Evolutionary conservation across 2,329 filamentous ascomycete genomes (phyloP).

Genomic region (Aspergillus clavatus): DNA sequence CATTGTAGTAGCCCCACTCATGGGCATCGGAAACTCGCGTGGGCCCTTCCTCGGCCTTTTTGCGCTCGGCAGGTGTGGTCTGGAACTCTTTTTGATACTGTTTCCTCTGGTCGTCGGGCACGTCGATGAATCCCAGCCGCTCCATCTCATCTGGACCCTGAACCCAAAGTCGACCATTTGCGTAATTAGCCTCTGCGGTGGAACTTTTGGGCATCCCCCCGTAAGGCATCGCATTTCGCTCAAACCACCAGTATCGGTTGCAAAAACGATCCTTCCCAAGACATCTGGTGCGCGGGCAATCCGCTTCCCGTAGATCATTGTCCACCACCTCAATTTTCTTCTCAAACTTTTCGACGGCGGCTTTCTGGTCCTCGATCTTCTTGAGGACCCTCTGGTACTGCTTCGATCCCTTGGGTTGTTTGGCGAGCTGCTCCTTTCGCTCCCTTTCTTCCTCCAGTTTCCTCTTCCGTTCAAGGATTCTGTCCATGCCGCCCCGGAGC

Average conservation of each 20-base stretch:
- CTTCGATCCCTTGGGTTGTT: constrained; percentile 73
- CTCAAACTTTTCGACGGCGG: constrained; percentile 73
- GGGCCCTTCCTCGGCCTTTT: constrained; percentile 75
- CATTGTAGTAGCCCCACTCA: constrained; percentile 90
- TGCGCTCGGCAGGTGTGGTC: constrained; percentile 80
- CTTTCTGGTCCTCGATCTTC: constrained; percentile 83
- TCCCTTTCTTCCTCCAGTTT: constrained; percentile 68
- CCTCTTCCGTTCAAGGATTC: constrained; percentile 70
- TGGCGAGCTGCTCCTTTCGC: constrained; percentile 61
- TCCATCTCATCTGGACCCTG: constrained; percentile 91
- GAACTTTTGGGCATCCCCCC: constrained; percentile 82
- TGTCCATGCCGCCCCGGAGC: constrained; percentile 60
- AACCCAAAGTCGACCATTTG: constrained; percentile 93
- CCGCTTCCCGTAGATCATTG: constrained; percentile 87
- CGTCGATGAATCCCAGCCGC: constrained; percentile 77
- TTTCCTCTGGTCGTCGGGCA: constrained; percentile 63
- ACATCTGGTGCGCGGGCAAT: constrained; percentile 83
- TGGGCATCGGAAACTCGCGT: constrained; percentile 70
- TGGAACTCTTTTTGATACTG: constrained; percentile 73
- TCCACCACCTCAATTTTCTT: constrained; percentile 80
- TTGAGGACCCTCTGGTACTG: constrained; percentile 83
- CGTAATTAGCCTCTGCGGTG: constrained; percentile 79
- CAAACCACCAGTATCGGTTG: constrained; percentile 99
- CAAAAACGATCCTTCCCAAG: constrained; percentile 94
- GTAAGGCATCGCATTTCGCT: constrained; percentile 96